Conservation (phyloP, 805 yeast species). For the Kodamaea kakaduensis region DNA sequence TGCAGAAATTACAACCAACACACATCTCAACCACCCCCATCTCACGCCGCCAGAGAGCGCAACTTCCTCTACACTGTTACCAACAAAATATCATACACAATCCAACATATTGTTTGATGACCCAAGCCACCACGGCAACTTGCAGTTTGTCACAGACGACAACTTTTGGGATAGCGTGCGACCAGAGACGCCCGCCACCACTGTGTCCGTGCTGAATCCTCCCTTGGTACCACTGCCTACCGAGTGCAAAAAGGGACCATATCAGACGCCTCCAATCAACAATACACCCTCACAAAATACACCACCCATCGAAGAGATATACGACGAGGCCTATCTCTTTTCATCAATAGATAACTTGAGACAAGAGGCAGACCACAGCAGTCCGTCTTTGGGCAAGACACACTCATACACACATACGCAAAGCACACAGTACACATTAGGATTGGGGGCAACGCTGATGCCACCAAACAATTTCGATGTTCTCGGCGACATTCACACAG, state of each 20-base stretch:
- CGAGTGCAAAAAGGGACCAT: too few relatives aligned
- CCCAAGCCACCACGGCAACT: constrained; percentile 9
- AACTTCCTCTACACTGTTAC: constrained; percentile 1
- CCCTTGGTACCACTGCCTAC: constrained; percentile 8
- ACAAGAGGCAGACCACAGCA: constrained; percentile 7
- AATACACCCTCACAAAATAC: too few relatives aligned
- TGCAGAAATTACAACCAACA: constrained; percentile 2
- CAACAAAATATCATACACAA: constrained; percentile 8
- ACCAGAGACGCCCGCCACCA: constrained; percentile 1
- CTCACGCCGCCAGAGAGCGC: constrained; percentile 10
- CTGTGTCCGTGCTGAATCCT: constrained; percentile 9
- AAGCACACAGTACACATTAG: constrained; percentile 5
- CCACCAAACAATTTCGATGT: constrained; percentile 7
- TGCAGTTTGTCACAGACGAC: constrained; percentile 13
- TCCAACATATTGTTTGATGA: constrained; percentile 7
- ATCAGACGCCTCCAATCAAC: too few relatives aligned
- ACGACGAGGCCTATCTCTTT: constrained; percentile 3
- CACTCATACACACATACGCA: constrained; percentile 15
- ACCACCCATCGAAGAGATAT: constrained; percentile 1
- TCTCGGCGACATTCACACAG: constrained; percentile 4
- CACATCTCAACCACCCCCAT: constrained; percentile 3
- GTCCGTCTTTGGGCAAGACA: constrained; percentile 8
- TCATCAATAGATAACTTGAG: not conserved
- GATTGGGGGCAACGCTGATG: constrained; percentile 2
- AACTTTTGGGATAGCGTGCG: constrained; percentile 12